phyloP scores from a whole-genome alignment of 352 stramenopile species.

The Saprolegnia parasitica region DNA sequence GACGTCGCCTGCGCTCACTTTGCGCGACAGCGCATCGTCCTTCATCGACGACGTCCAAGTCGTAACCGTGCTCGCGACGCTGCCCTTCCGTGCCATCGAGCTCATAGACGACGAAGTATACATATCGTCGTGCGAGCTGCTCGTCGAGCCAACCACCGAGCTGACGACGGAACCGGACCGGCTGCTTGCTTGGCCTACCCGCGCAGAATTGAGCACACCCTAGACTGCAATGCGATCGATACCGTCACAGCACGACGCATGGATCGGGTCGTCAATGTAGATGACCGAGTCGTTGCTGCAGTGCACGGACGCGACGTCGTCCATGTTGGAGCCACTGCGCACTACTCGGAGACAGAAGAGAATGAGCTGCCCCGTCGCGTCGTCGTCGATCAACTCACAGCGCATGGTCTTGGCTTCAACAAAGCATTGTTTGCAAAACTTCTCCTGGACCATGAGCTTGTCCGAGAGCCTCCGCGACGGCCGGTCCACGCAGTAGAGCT shows the following conservation, averaged over 20 bases:
- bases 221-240: too few relatives aligned
- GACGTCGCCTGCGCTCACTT: neutral
- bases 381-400: too few relatives aligned
- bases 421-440: slow-evolving; percentile 17
- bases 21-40: neutral
- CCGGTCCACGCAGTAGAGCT: slow-evolving; percentile 13
- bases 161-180: neutral
- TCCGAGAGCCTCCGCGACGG: neutral
- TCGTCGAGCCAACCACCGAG: neutral
- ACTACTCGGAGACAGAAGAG: too few relatives aligned
- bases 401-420: neutral
- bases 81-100: neutral
- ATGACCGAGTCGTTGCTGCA: neutral
- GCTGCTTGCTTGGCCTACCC: neutral
- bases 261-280: neutral
- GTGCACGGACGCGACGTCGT: neutral
- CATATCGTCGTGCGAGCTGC: neutral
- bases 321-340: neutral
- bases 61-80: neutral
- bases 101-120: neutral
- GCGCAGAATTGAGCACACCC: too few relatives aligned
- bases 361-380: too few relatives aligned
- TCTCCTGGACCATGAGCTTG: slow-evolving; percentile 3
- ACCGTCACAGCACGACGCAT: neutral
- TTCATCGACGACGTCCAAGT: neutral